Evolutionary conservation across 2,329 filamentous ascomycete genomes (phyloP), one percentile per base, ranked within the genome.

Genomic region (Cladosporium sphaerospermum): DNA sequence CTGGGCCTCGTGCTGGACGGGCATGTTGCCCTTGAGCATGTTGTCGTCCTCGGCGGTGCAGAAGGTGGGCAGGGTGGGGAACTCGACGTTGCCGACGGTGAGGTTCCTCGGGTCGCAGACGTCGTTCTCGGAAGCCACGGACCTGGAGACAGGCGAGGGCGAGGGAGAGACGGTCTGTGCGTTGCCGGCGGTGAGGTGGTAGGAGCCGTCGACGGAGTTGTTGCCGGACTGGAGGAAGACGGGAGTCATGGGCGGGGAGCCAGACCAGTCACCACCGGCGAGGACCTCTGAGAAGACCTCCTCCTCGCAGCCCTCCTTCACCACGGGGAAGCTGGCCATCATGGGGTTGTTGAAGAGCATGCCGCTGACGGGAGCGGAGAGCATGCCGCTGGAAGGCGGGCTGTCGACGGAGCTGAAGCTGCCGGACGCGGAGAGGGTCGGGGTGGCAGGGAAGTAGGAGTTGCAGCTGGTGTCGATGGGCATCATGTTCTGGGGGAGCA

Each of bases 21-120:
- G 66, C 41, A 69, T 64, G 56, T 61, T 56, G 46, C 33, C 67
- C 72, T 71, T 69, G 72, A 80, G 66, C 61, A 74, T 68, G 63
- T 74, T 43, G 34, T 50, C 42, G 70, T 84, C 79, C 63, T 86
- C 83, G 47, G 77, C 77, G n/a, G 76, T 72, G 69, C 76, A 80
- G 19, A 88, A 72, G 14, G 79, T 79, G 40, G 83, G 76, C 59
- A 88, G 76, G 56, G 79, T 77, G 18, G 85, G 78, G 61, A 89
- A 85, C 61, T 89, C 85, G 52, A 77, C 71, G 51, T 75, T 78
- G 56, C 75, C 75, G 33, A 96, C 88, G 16, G 88, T 95, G 59
- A 96, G 75, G 67, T 95, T 89, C 66, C 91, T 85, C 33, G 92
- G 91, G 67, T 96, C 91, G 72, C 92, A 96, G 61, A 89, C 79